phyloP scores from a whole-genome alignment of 1,284 basidiomycete genomes.

The Apiotrichum mycotoxinovorans region DNA sequence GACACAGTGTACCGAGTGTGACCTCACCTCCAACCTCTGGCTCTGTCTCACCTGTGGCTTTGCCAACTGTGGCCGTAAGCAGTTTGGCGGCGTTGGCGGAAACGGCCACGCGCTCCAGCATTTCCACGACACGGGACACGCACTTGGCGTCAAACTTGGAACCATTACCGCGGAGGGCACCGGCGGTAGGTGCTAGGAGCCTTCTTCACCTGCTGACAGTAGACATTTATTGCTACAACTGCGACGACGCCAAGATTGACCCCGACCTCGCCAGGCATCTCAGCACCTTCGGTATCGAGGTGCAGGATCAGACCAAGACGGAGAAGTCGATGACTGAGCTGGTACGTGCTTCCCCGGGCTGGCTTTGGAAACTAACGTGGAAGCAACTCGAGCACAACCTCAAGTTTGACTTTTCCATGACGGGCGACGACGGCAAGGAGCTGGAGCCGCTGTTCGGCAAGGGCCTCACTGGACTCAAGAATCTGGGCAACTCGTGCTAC shows the following conservation, averaged over 20 bases:
- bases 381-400: slow-evolving; percentile 97
- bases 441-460: slow-evolving; percentile 85
- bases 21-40: slow-evolving; percentile 87
- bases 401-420: slow-evolving; percentile 91
- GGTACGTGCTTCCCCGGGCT: slow-evolving; percentile 59
- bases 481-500: slow-evolving; percentile 97
- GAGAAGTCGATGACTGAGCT: slow-evolving; percentile 97
- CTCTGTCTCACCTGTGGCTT: slow-evolving; percentile 90
- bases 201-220: neutral
- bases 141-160: slow-evolving; percentile 87
- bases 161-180: slow-evolving; percentile 94
- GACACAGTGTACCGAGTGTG: slow-evolving; percentile 71
- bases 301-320: slow-evolving; percentile 79
- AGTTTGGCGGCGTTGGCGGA: slow-evolving; percentile 79
- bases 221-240: slow-evolving; percentile 91
- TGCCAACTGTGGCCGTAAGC: slow-evolving; percentile 86
- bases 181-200: slow-evolving; percentile 62
- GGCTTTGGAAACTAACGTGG: slow-evolving; percentile 3
- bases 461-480: slow-evolving; percentile 82
- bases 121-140: slow-evolving; percentile 70
- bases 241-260: slow-evolving; percentile 82
- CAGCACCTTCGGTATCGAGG: slow-evolving; percentile 79
- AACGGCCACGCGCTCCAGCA: slow-evolving; percentile 89
- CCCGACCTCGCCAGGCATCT: slow-evolving; percentile 74
- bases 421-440: slow-evolving; percentile 81